These are phyloP conservation scores for Malus hybrid DNA, from an alignment of 331 rosid genomes.

Conservation along the genomic window DNA sequence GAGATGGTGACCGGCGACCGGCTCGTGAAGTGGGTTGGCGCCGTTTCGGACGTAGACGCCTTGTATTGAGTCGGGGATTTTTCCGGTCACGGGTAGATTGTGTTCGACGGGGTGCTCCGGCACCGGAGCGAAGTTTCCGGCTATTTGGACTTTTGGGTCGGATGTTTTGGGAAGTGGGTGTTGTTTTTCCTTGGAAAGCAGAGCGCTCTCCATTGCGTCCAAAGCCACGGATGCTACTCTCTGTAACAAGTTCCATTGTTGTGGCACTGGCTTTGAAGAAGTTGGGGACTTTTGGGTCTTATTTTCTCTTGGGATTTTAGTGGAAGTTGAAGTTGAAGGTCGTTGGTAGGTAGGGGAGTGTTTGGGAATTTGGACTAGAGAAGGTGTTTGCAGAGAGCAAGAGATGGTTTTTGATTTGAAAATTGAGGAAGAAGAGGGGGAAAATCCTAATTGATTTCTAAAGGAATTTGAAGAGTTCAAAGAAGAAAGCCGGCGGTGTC, in stretches of 20 bases:
- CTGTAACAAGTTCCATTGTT: constrained; percentile 48
- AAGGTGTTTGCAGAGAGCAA: constrained; percentile 55
- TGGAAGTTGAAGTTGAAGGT: neutral
- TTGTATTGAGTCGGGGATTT: constrained; percentile 63
- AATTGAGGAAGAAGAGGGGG: neutral
- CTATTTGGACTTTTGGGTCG: constrained; percentile 81
- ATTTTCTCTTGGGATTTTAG: constrained; percentile 1
- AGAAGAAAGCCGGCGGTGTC: neutral
- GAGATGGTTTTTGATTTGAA: neutral
- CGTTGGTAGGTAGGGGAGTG: constrained; percentile 21
- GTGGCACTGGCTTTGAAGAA: constrained; percentile 4
- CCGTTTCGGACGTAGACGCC: constrained; percentile 91
- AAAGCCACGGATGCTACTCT: constrained; percentile 51
- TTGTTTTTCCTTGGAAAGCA: constrained; percentile 43
- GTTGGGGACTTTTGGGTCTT: neutral
- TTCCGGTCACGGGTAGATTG: constrained; percentile 43
- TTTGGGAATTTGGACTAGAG: constrained; percentile 42
- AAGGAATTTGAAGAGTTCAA: neutral
- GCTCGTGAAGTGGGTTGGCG: constrained; percentile 83
- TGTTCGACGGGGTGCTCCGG: constrained; percentile 46
- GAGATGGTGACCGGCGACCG: constrained; percentile 83
- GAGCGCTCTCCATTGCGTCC: constrained; percentile 49
- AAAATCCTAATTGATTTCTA: neutral
- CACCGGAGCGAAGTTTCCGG: constrained; percentile 93
- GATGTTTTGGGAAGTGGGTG: constrained; percentile 77